Evolutionary conservation across 2,329 filamentous ascomycete genomes (phyloP), one percentile per base, ranked within the genome.

Genomic region (Fusarium sacchari): DNA sequence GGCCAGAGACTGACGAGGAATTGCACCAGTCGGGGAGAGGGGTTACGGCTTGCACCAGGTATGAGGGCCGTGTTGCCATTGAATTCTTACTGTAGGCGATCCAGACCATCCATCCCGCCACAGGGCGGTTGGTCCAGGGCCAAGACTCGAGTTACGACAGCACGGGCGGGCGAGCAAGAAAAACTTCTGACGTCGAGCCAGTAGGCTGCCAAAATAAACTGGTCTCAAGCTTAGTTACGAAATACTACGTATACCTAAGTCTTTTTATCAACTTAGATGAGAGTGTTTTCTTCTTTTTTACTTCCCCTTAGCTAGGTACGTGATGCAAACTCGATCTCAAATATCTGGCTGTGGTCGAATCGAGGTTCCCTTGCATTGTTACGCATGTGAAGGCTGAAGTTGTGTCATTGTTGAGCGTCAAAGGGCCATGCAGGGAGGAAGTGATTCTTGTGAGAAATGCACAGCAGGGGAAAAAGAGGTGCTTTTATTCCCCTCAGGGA

Each of bases 1-100:
- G 44, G 44, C 24, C 57, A 67, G 56, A 62, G 56, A 73, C 57
- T 40, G 60, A 24, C 42, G 43, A 69, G 40, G 52, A 72, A 70
- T n/a, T 24, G 28, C 15, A 24, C 32, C 30, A 36, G 49, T 36
- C 9, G 34, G 52, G 37, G 24, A 24, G 69, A 36, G 68, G 59
- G 42, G 62, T 40, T 43, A 59, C 74, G 71, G 71, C 71, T 74
- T 73, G 61, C 43, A 36, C 6, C 24, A 68, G 67, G 67, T 62
- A 71, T 68, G 67, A 34, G 26, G 40, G n/a, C 71, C 59, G 71
- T 73, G 50, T 40, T 22, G 30, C 20, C 18, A 14, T 11, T 2
- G 5, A 20, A 22, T 22, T 24, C 32, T 53, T 24, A 73, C 71
- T 74, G 71, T 73, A 22, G 18, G 22, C 28, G 64, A 69, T 64